Evolutionary conservation across 441 rosid species (phyloP), one percentile per base, ranked within the genome.

Genomic region (Gossypium trilobum): DNA sequence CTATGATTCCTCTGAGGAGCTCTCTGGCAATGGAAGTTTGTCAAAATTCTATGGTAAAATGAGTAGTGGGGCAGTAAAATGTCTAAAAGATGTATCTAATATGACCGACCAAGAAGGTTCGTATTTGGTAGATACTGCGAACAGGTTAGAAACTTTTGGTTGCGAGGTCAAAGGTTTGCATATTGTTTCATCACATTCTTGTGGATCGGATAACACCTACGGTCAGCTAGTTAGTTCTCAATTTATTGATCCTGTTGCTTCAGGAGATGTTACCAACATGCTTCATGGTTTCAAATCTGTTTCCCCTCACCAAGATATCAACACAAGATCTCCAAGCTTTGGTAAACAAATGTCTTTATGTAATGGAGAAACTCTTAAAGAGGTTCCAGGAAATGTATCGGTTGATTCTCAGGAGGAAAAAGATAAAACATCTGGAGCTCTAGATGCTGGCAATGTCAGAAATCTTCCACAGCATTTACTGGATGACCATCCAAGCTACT

Each of bases 301-400:
- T 81, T 81, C 82, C 64, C 77, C 78, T 62, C 76, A 71, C 77
- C 82, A 70, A 68, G 83, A 83, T 65, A 83, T 84, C 74, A 75
- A 69, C 79, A 58, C 36, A 8, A 58, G 51, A 75, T 79, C 71
- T 55, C 78, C 73, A 36, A 51, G 50, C 57, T 58, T 46, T 70
- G 70, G 46, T 59, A 75, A 70, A 59, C 51, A 64, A 27, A 55
- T 60, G 59, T 67, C 72, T 29, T 70, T 31, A 42, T 22, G 54
- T 22, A 25, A 50, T 16, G 61, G 42, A 36, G 81, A 73, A 64
- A 73, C 62, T 46, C 76, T 48, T 23, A 50, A 54, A 50, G 66
- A 71, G 11, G 68, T 44, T 62, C 31, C n/a, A n/a, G 79, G 74
- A 80, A 79, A 80, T 66, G 58, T 23, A 50, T 59, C 66, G 27